These are phyloP conservation scores for Ceratorhiza oryzae-sativae DNA, from an alignment of 1,284 basidiomycete genomes.

Conservation along the genomic window DNA sequence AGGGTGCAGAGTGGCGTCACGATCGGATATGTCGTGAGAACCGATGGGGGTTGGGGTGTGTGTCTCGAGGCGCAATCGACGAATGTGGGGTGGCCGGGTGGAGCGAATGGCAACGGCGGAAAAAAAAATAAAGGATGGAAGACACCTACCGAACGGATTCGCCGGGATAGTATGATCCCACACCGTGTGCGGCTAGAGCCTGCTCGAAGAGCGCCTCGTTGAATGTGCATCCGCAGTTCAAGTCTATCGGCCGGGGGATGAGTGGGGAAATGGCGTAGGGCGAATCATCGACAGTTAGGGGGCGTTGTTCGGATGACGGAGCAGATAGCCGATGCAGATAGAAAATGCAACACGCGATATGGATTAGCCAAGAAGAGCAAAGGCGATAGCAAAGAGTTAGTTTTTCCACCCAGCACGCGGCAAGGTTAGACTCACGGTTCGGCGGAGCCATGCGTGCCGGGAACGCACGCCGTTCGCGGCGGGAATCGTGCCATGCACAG, in stretches of 20 bases:
- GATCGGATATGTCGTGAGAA: not conserved
- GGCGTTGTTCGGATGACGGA: not conserved
- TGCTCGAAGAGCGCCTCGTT: slow-evolving; percentile 34
- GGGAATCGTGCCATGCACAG: slow-evolving; percentile 35
- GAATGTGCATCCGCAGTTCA: slow-evolving; percentile 35
- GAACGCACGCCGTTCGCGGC: slow-evolving; percentile 28
- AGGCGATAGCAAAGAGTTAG: not conserved
- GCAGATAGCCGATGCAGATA: slow-evolving; percentile 2
- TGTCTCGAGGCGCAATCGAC: not conserved
- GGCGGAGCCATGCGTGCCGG: slow-evolving; percentile 34
- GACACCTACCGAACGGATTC: slow-evolving; percentile 31
- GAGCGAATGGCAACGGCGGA: not conserved
- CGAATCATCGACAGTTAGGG: not conserved
- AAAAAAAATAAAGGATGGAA: not conserved
- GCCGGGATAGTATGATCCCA: slow-evolving; percentile 30
- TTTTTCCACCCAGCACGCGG: not conserved
- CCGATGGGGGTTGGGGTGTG: not conserved
- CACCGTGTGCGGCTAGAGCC: slow-evolving; percentile 31
- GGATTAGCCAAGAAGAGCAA: not conserved
- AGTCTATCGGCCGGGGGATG: not conserved
- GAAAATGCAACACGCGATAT: not conserved
- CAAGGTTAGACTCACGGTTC: slow-evolving; percentile 33
- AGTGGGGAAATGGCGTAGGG: not conserved
- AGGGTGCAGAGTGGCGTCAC: not conserved
- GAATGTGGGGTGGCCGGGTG: not conserved